Conservation (phyloP, 2,329 filamentous ascomycete species). For the Epichloe hybrida region DNA sequence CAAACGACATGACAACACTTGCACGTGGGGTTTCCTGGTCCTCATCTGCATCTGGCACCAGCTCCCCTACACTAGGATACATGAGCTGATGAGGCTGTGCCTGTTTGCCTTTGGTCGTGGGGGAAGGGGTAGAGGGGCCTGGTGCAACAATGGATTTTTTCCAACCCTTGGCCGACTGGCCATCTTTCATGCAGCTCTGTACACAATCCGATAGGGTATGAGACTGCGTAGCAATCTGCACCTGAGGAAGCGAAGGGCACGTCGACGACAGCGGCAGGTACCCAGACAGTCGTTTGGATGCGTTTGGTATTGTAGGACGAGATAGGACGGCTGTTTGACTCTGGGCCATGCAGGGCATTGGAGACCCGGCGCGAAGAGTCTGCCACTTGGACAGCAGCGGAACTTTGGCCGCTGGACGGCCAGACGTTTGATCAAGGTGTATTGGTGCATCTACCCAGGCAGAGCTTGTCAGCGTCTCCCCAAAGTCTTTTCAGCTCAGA, state of each 20-base stretch:
- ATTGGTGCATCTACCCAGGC: background rate
- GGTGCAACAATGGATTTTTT: background rate
- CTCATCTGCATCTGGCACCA: background rate
- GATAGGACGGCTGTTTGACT: conserved; percentile 4
- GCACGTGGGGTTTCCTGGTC: background rate
- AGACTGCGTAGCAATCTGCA: background rate
- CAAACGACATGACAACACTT: background rate
- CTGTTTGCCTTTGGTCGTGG: background rate
- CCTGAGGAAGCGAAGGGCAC: conserved; percentile 3
- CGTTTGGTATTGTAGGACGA: conserved; percentile 2
- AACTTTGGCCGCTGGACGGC: background rate
- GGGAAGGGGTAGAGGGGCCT: background rate
- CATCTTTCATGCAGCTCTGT: background rate
- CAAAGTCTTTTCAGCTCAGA: background rate
- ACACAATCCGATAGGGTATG: conserved; percentile 3
- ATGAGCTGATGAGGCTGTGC: background rate
- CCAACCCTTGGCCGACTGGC: background rate
- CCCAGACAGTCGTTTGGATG: conserved; percentile 3
- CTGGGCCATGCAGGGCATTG: conserved; percentile 3
- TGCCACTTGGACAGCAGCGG: background rate
- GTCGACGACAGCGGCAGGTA: conserved; percentile 5
- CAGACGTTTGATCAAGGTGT: background rate
- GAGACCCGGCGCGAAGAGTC: conserved; percentile 1
- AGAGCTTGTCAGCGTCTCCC: background rate
- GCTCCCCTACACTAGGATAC: background rate